Base-by-base conservation (phyloP, 2,329 filamentous ascomycete genomes). In the Grosmannia huntii region DNA sequence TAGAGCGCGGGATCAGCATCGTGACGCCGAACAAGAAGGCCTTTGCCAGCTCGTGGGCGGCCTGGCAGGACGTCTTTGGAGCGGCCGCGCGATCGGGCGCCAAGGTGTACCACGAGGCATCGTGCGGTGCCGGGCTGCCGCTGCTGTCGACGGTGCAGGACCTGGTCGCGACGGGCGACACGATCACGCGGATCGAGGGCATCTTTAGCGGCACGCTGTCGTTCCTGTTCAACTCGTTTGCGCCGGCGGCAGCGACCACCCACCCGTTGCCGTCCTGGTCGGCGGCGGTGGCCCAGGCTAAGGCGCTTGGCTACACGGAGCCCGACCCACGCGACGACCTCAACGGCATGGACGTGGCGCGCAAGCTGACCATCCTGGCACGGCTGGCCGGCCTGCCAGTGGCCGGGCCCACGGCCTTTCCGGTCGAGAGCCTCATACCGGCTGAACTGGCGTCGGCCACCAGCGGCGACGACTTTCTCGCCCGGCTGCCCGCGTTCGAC, bases 21-120 rank as follows among this genome's bases (percentile, higher is more conserved):
- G 89, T 97, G 31, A 99, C 94, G 0, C 91, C 94, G 50, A 99
- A 97, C 79, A 99, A 99, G 78, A 99, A 99, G 75, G 92, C 88
- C 16, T 99, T 99, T 74, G 95, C 90, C 0, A 85, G 87, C 59
- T 84, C 82, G 52, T 84, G 89, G 66, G 77, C 83, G 65, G 76
- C 96, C 58, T 99, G 92, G 91, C 81, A 89, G 67, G 83, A 87
- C 62, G 96, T 99, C 68, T 95, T 95, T 72, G 74, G 76, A 3
- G 80, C 89, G 1, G 86, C 90, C 1, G 77, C 80, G 53, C 77
- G 80, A 33, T 82, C 81, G 1, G 87, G 86, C 50, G 89, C 91
- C 50, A 87, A 90, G 68, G 79, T 97, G 60, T 97, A 94, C 78
- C 94, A 99, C 71, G 94, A 99, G 75, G 91, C 89, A 48, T 94